Base-by-base conservation (phyloP, 495 filamentous ascomycete genomes). In the Neurospora sp. region DNA sequence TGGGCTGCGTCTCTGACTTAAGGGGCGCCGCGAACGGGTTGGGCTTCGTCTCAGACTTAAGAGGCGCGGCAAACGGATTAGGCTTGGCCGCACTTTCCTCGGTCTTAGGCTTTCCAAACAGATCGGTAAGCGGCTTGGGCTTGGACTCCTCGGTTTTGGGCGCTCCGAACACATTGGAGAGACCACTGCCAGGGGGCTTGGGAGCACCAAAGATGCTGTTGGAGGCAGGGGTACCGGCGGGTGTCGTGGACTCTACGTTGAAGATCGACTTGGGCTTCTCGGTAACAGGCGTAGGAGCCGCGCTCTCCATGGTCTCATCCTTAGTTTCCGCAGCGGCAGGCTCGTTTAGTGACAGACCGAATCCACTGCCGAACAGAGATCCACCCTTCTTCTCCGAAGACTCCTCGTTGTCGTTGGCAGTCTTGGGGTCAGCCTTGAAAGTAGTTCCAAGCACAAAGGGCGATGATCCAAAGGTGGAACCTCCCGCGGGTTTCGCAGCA, bases 401-500 rank as follows among this genome's bases (percentile, higher is more conserved):
- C 11, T 88, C 85, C 22, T 80, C 81, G 74, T 91, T 89, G 74
- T 91, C 89, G 69, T 87, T 87, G 35, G 87, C 87, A 70, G 85
- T 83, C 22, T 75, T 69, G 10, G 86, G 86, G 78, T 97, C 94
- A 39, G 85, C 85, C 79, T 96, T 94, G 82, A 98, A 98, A 16
- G 89, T 91, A 59, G 91, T 92, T 3, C 88, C 90, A 27, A 98
- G 85, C 35, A 89, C 88, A 79, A 98, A 97, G 0, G 87, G 85
- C 70, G 84, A 82, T 41, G 84, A 78, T 18, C 90, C 89, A 78
- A 94, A 91, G 48, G 83, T 78, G 40, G 83, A 83, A 73, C 86
- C 48, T 59, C 20, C 81, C 18, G 71, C 73, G 2, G 68, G 69
- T 68, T 79, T 80, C 20, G 75, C 75, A 11, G 82, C 68, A 1